Evolutionary conservation across 2,329 filamentous ascomycete species (phyloP).

Genomic region (Scedosporium aurantiacum): DNA sequence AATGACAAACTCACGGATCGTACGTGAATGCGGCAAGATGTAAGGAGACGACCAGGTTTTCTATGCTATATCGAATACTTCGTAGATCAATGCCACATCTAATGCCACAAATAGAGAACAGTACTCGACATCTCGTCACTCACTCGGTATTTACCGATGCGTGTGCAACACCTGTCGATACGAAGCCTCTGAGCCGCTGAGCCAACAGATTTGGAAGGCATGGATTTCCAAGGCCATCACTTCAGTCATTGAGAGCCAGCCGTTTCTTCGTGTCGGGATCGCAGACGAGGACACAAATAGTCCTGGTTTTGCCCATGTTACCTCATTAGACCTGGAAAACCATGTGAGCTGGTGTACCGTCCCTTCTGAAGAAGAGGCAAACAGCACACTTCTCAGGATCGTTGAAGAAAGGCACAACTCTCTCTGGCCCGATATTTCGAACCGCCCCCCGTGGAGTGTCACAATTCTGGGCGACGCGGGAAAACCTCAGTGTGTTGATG

Average conservation of each 20-base stretch:
- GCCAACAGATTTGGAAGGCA: background rate
- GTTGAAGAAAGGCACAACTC: slow-evolving; percentile 26
- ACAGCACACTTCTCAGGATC: slow-evolving; percentile 18
- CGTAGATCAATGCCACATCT: background rate
- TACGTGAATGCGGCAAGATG: slow-evolving; percentile 5
- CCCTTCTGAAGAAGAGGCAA: slow-evolving; percentile 15
- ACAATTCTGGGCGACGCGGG: slow-evolving; percentile 20
- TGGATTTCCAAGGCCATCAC: slow-evolving; percentile 26
- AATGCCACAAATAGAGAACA: slow-evolving; percentile 25
- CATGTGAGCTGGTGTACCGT: slow-evolving; percentile 28
- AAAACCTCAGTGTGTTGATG: slow-evolving; percentile 19
- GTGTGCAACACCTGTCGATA: slow-evolving; percentile 37
- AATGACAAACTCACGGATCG: background rate
- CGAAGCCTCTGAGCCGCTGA: slow-evolving; percentile 9
- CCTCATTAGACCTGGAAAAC: slow-evolving; percentile 28
- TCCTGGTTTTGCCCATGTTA: slow-evolving; percentile 32
- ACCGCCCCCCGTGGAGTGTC: slow-evolving; percentile 36
- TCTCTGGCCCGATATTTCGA: slow-evolving; percentile 27
- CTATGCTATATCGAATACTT: background rate
- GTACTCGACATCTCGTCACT: slow-evolving; percentile 34
- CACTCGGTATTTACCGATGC: slow-evolving; percentile 34
- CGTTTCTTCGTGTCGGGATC: slow-evolving; percentile 38
- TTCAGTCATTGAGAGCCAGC: slow-evolving; percentile 29
- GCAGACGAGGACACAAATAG: slow-evolving; percentile 28
- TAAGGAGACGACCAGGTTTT: background rate